A percentile compares a stretch with the other conserved stretches of the same genome.
Conservation (phyloP, 495 filamentous ascomycete genomes). For the Penicillium steckii region DNA sequence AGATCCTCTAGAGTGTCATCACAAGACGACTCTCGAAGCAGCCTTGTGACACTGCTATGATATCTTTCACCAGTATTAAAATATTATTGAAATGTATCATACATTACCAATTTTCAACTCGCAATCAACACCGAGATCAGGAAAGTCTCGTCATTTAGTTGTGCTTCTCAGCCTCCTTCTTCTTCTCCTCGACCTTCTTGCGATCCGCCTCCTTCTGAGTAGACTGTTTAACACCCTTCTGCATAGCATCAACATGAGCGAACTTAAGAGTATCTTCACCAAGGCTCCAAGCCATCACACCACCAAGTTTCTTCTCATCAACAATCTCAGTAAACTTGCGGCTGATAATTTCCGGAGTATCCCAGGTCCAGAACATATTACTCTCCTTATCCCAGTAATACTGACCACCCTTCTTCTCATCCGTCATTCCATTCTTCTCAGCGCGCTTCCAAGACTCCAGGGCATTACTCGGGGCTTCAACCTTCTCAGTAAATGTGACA, state of each 20-base stretch:
- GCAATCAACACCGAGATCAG: too few species aligned
- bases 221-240: conserved; percentile 36
- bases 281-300: conserved; percentile 72
- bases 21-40: too few species aligned
- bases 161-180: background rate
- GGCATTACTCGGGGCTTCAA: conserved; percentile 47
- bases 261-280: conserved; percentile 66
- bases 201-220: background rate
- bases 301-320: conserved; percentile 57
- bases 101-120: background rate
- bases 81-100: background rate
- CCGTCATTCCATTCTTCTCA: conserved; percentile 51
- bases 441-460: conserved; percentile 52
- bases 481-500: conserved; percentile 53
- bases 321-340: conserved; percentile 65
- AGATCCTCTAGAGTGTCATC: too few species aligned
- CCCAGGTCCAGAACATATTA: conserved; percentile 74
- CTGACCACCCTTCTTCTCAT: conserved; percentile 59
- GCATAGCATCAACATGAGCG: conserved; percentile 59
- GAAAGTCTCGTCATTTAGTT: too few species aligned
- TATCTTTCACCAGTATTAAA: background rate
- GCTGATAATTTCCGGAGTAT: conserved; percentile 59
- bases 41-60: background rate
- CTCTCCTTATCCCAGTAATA: conserved; percentile 64
- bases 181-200: background rate